Percentiles rank a stretch among this genome's conserved stretches.
Evolutionary conservation across 805 yeast genomes (phyloP).

Genomic region (Teunomyces gatunensis): DNA sequence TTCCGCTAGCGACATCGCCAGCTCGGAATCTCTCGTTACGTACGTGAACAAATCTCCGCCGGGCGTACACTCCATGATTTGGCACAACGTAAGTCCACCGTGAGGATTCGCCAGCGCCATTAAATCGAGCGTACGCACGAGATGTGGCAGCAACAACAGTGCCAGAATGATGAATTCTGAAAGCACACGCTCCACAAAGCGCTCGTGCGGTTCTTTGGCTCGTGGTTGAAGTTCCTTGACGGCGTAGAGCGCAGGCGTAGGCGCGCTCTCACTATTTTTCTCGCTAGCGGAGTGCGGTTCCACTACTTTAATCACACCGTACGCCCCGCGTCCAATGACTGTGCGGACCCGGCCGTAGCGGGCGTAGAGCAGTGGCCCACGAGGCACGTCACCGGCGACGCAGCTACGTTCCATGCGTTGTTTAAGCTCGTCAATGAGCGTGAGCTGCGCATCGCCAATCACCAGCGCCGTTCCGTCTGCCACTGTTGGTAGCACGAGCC

Average conservation of each 20-base stretch:
- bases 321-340: constrained; percentile 45
- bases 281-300: constrained; percentile 12
- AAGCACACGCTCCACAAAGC: constrained; percentile 69
- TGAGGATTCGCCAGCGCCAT: constrained; percentile 41
- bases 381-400: background rate
- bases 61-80: constrained; percentile 38
- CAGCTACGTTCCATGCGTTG: constrained; percentile 11
- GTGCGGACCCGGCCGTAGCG: constrained; percentile 34
- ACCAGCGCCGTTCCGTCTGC: constrained; percentile 18
- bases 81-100: constrained; percentile 17
- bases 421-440: constrained; percentile 21
- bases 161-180: constrained; percentile 89
- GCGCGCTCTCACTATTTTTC: no score
- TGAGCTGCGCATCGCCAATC: constrained; percentile 27
- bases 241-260: constrained; percentile 19
- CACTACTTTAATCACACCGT: constrained; percentile 46
- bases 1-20: constrained; percentile 43
- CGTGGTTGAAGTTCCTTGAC: constrained; percentile 32
- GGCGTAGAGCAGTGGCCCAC: constrained; percentile 8
- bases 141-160: constrained; percentile 70
- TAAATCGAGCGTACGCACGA: constrained; percentile 74
- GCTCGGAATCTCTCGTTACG: constrained; percentile 12
- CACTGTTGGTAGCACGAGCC: constrained; percentile 21
- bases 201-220: constrained; percentile 28
- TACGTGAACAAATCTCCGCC: constrained; percentile 39